Evolutionary conservation across 208 protist genomes (phyloP), one percentile per base, ranked within the genome.

Genomic region (Leptomonas seymouri): DNA sequence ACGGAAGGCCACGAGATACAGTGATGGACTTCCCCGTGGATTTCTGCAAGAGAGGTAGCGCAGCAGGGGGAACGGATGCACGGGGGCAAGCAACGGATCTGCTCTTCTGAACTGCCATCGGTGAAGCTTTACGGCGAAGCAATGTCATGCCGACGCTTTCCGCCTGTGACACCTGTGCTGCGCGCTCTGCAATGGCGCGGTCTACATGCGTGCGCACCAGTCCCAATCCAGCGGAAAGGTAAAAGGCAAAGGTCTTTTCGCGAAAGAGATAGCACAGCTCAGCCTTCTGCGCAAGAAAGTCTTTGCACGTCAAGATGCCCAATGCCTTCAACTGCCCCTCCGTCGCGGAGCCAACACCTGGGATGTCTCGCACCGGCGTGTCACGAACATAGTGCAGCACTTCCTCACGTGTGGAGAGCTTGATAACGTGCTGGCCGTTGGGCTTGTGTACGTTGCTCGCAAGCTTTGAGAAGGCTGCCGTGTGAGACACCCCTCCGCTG

Each of bases 391-490:
- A 71, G 4, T 3, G 48, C 16, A 97, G 65, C 18, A 97, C 80
- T 20, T 85, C 76, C 28, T 77, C 80, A 15, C 77, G 77, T 15
- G 79, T 87, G 49, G 30, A 45, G 18, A 93, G 72, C 1, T 60
- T 42, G 12, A 86, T 41, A 12, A 68, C 71, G 58, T 91, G 85
- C 78, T 97, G 94, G 11, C 94, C 96, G 54, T 98, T 91, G 1
- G 96, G 96, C 67, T 98, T 98, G 60, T 96, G 86, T 28, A 87
- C 68, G 65, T 97, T 95, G 27, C 82, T 85, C 8, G 80, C 86
- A 2, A 97, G 80, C 75, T 98, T 97, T 18, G 89, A 68, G 16
- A 97, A 82, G 60, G 89, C 78, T 6, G 84, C 71, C 5, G 91
- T 95, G 34, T 86, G 79, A 5, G 75, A 78, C 50, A 97, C 86